Base-by-base conservation (phyloP, 2,329 filamentous ascomycete genomes). In the Aspergillus quadrilineatus region DNA sequence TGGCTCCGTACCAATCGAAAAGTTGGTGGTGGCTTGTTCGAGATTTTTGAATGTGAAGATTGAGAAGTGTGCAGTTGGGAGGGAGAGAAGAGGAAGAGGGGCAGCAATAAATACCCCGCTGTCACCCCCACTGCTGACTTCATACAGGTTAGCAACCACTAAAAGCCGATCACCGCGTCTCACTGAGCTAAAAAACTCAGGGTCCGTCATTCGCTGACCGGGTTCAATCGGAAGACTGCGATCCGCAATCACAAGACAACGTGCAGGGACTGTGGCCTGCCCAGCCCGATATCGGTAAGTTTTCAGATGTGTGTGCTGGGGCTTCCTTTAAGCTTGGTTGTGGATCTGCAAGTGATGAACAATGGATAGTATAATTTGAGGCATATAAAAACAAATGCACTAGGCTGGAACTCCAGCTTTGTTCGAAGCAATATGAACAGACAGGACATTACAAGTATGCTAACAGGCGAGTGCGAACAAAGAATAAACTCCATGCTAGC, bases 1-100 rank as follows among this genome's bases (percentile, higher is more conserved):
- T 63, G 55, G 60, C 65, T 60, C 22, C 68, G 62, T 72, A 72
- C 69, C 69, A 60, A 56, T 58, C 22, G 22, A 22, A 22, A 22
- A 3, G 3, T 22, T 22, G 22, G 22, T 17, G 17, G 17, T 22
- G 22, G 22, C 22, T 22, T 22, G 22, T 3, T 22, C 22, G 22
- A 22, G 22, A 22, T 22, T 22, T 22, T 4, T 22, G 22, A 22
- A 22, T 22, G 22, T 22, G 22, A 22, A 22, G 2, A 22, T 22
- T 22, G 22, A 22, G 26, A 30, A 50, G 17, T 29, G 43, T 36
- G 12, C 10, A 41, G 34, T 43, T 8, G 43, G 46, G 46, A 53
- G 15, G 52, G 53, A 34, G 29, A 37, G 43, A 32, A 58, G 17
- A 17, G 58, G 22, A 22, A 22, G 53, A 50, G 60, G 64, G 64